Base-by-base conservation (phyloP, 768 basidiomycete species). In the Tephrocybe sp. region DNA sequence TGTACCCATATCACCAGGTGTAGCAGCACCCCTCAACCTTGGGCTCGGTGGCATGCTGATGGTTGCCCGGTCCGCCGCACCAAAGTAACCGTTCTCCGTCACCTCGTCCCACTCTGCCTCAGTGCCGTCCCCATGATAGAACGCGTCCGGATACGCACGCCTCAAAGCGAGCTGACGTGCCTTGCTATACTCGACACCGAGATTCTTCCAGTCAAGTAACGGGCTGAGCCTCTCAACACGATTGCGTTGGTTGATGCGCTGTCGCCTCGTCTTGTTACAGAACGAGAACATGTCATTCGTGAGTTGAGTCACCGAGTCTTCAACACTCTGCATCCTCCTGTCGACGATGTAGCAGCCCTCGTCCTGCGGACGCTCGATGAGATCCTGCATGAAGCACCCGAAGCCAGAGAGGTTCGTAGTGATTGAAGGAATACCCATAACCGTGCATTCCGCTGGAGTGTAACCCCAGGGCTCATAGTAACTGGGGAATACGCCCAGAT, bases 331-430 rank as follows among this genome's bases (percentile, higher is more conserved):
- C 71, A 81, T 80, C 45, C 96, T 84, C 34, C 97, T 82, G 66
- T 98, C 96, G 59, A 98, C 86, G 65, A 98, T 98, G 69, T 97
- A 98, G 73, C 91, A 93, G 0, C 94, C 94, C 68, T 98, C 95
- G 48, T 96, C 94, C 55, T 93, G 84, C 0, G 95, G 93, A 12
- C 84, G 83, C 58, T 99, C 96, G 59, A 99, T 94, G 21, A 98
- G 77, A 65, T 99, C 97, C 68, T 96, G 93, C 91, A 98, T 95
- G 76, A 97, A 98, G 66, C 90, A 93, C 5, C 97, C 97, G 58
- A 98, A 98, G 33, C 97, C 97, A 15, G 94, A 97, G 25, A 99
- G 76, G 73, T 99, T 99, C 45, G 97, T 99, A 12, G 97, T 98
- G 45, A 98, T 85, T 28, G 88, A 91, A 0, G 97, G 97, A 44